Base-by-base conservation (phyloP, 129 eudicot species). In the Artemisia annua region DNA sequence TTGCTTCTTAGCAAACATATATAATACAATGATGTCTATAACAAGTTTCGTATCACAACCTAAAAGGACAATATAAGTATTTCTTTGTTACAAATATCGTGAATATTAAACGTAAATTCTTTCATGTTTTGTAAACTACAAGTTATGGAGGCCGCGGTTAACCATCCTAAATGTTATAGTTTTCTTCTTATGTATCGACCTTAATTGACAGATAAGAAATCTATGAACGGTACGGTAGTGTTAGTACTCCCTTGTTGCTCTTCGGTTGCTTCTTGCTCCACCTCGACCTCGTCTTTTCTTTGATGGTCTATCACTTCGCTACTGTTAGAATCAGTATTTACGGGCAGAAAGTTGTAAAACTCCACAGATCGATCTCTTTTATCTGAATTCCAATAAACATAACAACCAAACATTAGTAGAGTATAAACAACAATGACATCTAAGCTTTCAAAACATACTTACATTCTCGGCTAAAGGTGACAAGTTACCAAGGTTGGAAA, bases 271-370 rank as follows among this genome's bases (percentile, higher is more conserved):
- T 77, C 84, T 58, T 86, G 92, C 61, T 84, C 89, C 59, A 84
- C 87, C 62, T 84, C 87, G 7, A 65, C 68, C 50, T 79, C 84
- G 10, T 64, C 81, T 59, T 61, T 81, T 79, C 65, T 84, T 56
- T 57, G 56, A 3, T 81, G 79, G 70, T 89, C 86, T 18, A 84
- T 86, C 46, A 89, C 96, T 78, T 87, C 96, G 48, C 92, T 89
- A 64, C 68, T 30, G 48, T 75, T 75, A 2, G 96, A 89, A 67
- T 87, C 92, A 0, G 90, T 78, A 76, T 87, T 86, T 63, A 89
- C 88, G 56, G 85, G 92, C 48, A 89, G 88, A 83, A 89, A 89
- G 65, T 89, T 80, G 71, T 89, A 88, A 71, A 80, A 88, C 80
- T 88, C 95, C 83, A 83, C 84, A 14, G 63, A 56, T 46, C 66